phyloP scores from a whole-genome alignment of 495 filamentous ascomycete genomes.

The Staphylotrichum longicolle region DNA sequence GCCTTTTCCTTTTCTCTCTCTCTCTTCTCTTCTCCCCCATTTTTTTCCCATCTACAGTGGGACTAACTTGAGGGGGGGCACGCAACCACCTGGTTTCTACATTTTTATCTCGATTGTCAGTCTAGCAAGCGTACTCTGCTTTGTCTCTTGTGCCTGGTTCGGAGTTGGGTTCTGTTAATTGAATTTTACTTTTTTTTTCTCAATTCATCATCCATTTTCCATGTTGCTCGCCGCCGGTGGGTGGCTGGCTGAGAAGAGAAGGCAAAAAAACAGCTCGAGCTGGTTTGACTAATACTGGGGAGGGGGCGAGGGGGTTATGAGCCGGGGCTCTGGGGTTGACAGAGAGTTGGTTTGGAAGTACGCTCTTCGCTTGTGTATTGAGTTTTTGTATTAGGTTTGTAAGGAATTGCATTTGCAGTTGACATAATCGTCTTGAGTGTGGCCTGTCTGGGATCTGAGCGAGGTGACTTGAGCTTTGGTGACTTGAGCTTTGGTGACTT shows the following conservation, averaged over 20 bases:
- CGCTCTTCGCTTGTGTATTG: slow-evolving; percentile 6
- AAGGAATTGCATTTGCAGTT: slow-evolving; percentile 8
- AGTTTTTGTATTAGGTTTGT: slow-evolving; percentile 4
- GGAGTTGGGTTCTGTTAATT: not conserved
- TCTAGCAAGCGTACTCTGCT: slow-evolving; percentile 16
- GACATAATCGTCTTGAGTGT: not conserved
- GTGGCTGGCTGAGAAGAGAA: not conserved
- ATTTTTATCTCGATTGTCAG: slow-evolving; percentile 4
- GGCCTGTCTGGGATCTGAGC: too few relatives aligned
- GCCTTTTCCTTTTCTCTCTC: not conserved
- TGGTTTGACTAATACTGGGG: slow-evolving; percentile 15
- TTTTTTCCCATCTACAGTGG: not conserved
- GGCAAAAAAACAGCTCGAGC: slow-evolving; percentile 1
- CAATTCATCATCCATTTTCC: not conserved
- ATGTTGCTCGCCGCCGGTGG: too few relatives aligned
- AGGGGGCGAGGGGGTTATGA: not conserved
- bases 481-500: too few relatives aligned
- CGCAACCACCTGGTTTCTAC: not conserved
- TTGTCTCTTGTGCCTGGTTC: not conserved
- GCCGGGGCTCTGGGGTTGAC: not conserved
- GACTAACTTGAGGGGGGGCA: not conserved
- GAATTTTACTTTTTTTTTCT: not conserved
- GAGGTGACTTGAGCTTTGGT: too few relatives aligned
- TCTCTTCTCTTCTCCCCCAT: slow-evolving; percentile 7
- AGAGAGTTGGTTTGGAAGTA: not conserved